Evolutionary conservation across 1,284 basidiomycete species (phyloP).

Genomic region (Naganishia sp.): DNA sequence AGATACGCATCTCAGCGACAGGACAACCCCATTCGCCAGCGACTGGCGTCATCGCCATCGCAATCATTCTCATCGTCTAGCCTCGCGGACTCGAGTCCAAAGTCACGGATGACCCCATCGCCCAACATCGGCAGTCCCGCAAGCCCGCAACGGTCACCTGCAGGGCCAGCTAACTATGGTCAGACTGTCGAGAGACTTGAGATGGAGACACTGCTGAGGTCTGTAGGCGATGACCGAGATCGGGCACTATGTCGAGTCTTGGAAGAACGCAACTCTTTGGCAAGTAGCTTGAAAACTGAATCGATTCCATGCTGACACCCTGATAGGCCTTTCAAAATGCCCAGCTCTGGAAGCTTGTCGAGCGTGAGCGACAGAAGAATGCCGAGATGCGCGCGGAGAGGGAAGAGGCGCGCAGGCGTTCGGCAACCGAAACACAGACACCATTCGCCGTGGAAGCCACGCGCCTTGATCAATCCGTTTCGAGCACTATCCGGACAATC

Average conservation of each 20-base stretch:
- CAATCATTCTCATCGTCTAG: constrained; percentile 12
- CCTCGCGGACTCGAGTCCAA: constrained; percentile 11
- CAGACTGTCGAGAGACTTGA: constrained; percentile 35
- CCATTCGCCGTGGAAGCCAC: not conserved
- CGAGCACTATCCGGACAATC: not conserved
- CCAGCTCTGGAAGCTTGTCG: constrained; percentile 88
- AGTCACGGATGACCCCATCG: constrained; percentile 1
- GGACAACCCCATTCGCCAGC: not conserved
- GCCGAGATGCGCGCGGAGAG: constrained; percentile 32
- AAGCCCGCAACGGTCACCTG: constrained; percentile 21
- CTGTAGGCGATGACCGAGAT: constrained; percentile 52
- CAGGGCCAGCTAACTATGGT: constrained; percentile 17
- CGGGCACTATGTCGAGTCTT: constrained; percentile 73
- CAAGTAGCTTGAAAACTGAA: constrained; percentile 31
- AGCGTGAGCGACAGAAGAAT: constrained; percentile 62
- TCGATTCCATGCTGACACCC: not conserved
- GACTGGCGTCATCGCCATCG: constrained; percentile 18
- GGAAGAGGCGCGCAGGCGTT: constrained; percentile 6
- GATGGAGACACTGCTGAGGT: constrained; percentile 41
- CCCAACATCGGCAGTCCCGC: constrained; percentile 19
- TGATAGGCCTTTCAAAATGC: constrained; percentile 69
- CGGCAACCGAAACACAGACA: not conserved
- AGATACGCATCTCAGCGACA: constrained; percentile 6
- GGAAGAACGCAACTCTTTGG: constrained; percentile 71
- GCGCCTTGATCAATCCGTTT: not conserved